Base-by-base conservation (phyloP, 768 basidiomycete genomes). In the Boletus speciosus region DNA sequence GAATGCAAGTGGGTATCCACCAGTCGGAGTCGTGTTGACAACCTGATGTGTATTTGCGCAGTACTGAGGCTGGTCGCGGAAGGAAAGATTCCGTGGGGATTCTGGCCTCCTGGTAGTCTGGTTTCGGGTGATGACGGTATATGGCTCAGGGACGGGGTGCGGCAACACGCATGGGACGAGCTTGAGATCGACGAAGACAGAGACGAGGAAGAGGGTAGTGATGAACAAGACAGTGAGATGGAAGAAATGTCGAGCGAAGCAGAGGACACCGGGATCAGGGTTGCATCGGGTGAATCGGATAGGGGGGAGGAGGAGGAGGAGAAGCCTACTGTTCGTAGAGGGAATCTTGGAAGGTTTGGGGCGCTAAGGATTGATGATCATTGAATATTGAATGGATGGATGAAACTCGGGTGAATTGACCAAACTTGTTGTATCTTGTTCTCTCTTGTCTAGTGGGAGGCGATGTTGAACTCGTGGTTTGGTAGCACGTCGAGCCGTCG, bases 31-130 rank as follows among this genome's bases (percentile, higher is more conserved):
- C 14, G 16, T 32, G 9, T 53, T 56, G 54, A 55, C 29, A 15
- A 23, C 23, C 8, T 36, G 34, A 23, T 46, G 27, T 39, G 38
- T 47, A 23, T 41, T 37, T 8, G 48, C 5, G 14, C 52, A 95
- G 93, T 95, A 53, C 75, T 97, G 57, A 82, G 93, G 43, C 71
- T 81, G n/a, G 73, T 95, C 25, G 88, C 93, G 0, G 93, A 97
- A 70, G 90, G 88, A 21, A 79, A 76, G 56, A 76, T 96, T 42
- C 74, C 76, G 21, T 97, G 93, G 93, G 88, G 82, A 31, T 95
- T 94, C 71, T 88, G 86, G 83, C 92, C 93, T 8, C 85, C 87
- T 12, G 79, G 66, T 1, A 65, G 63, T 32, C 60, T 56, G 23
- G 44, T 47, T 53, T 74, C 66, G 8, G 63, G 66, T 29, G 75